Evolutionary conservation across 106 monocot species (phyloP), one percentile per base, ranked within the genome.

Genomic region (Dendrobium catenatum): DNA sequence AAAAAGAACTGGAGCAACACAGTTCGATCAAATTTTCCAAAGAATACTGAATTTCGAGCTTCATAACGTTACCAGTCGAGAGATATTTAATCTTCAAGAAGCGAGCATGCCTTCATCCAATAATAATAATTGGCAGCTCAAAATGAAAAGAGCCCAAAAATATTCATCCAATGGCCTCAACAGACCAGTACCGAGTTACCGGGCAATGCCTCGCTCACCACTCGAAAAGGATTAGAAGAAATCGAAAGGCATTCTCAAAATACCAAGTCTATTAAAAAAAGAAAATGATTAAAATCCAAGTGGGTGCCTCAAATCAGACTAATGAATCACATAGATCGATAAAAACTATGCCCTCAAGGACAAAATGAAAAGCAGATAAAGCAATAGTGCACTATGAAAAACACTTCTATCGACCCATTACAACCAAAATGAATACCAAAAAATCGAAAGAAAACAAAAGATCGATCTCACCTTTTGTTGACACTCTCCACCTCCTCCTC

Each of bases 401-500:
- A 27, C 42, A 26, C 51, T 24, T 19, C 76, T 15, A 41, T 13
- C 76, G 5, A 75, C 13, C n/a, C 75, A 75, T 10, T 6, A 47
- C 46, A 76, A 76, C 49, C 20, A 4, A 10, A 22, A 26, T 19
- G 26, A 76, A 13, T 6, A 76, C 9, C 43, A 44, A 49, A 49
- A 27, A 16, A 4, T 22, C 8, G 49, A 51, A 48, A 1, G 4
- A n/a, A 4, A 42, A 26, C 49, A 0, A 76, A 48, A 76, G 76
- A 76, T 37, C 76, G 19, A 9, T 43, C 76, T 51, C 49, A 76
- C 76, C 76, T 76, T 19, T 49, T 76, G 49, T 76, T 76, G 26
- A 86, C 55, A 54, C 77, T 85, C 55, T 86, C 88, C 2, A 78
- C 92, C 64, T 93, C 92, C 78, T 88, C 80, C 68, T 88, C 83